Evolutionary conservation across 2,329 filamentous ascomycete species (phyloP), one percentile per base, ranked within the genome.

Genomic region (Colletotrichum salicis): DNA sequence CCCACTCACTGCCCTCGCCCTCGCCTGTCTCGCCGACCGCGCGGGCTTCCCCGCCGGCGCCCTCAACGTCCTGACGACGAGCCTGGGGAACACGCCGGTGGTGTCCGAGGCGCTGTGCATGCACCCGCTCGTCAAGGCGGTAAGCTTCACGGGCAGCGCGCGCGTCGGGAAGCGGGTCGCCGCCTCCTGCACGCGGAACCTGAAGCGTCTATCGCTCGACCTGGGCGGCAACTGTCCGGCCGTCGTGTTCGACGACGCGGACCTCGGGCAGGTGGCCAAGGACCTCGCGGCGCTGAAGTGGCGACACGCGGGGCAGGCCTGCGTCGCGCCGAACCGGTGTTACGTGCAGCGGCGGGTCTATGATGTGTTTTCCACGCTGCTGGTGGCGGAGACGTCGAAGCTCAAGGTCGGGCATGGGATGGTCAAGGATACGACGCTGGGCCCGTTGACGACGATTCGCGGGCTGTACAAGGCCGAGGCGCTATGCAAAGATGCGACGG

Each of bases 111-210:
- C 91, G 1, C 85, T 96, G 6, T 89, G 91, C 1, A 84, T 86
- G 41, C 93, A 96, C 80, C 85, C 90, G 71, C 88, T 89, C 59
- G 88, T 96, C 35, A 89, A 93, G 75, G 94, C 92, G 77, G 85
- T 96, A 61, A 91, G 91, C 1, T 96, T 96, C 76, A 96, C 94
- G 0, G 94, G 94, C 33, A 93, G 90, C 10, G 92, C 91, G 1
- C 85, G 85, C 2, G 94, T 93, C 0, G 94, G 92, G 1, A 88
- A 90, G 67, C 85, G 90, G 64, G 93, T 96, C 65, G 90, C 90
- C 1, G 80, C 84, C 2, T 85, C 86, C 1, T 90, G 90, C 6
- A 91, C 90, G 1, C 93, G 86, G 5, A 89, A 88, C 73, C 79
- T 90, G 76, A 92, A 92, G 82, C 90, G 91, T 76, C 86, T 92